phyloP scores from a whole-genome alignment of 305 asterid species.

The Nicotiana rustica region DNA sequence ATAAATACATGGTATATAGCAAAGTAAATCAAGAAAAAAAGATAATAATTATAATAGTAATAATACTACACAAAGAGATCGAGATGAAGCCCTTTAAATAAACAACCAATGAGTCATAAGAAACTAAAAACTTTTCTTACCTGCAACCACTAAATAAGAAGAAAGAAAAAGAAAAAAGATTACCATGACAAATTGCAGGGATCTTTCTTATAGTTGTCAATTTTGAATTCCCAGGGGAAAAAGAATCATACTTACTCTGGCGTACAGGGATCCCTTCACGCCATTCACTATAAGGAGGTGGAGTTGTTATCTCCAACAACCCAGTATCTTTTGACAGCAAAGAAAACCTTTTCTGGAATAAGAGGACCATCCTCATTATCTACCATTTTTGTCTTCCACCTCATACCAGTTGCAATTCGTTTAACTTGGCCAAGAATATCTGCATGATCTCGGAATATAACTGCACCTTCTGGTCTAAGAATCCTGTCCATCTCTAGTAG shows the following conservation, averaged over 20 bases:
- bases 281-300: slow-evolving; percentile 32
- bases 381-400: slow-evolving; percentile 68
- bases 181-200: slow-evolving; percentile 23
- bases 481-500: slow-evolving; percentile 80
- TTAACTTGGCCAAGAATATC: slow-evolving; percentile 62
- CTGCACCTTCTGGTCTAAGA: slow-evolving; percentile 71
- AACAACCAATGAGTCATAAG: too few species aligned
- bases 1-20: slow-evolving; percentile 11
- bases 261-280: too few species aligned
- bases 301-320: slow-evolving; percentile 46
- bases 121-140: slow-evolving; percentile 10
- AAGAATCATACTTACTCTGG: slow-evolving; percentile 25
- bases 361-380: slow-evolving; percentile 77
- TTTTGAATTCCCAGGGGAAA: slow-evolving; percentile 5
- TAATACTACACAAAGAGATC: background rate
- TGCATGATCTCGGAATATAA: slow-evolving; percentile 71
- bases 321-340: slow-evolving; percentile 71
- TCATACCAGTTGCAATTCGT: slow-evolving; percentile 61
- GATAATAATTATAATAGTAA: background rate
- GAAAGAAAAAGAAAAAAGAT: background rate
- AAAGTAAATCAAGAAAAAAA: slow-evolving; percentile 28
- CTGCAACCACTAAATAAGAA: slow-evolving; percentile 22
- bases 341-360: slow-evolving; percentile 65
- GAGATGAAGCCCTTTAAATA: too few species aligned
- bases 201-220: background rate